Conservation (phyloP, 306 rosid genomes). For the Gynostemma pentaphyllum region DNA sequence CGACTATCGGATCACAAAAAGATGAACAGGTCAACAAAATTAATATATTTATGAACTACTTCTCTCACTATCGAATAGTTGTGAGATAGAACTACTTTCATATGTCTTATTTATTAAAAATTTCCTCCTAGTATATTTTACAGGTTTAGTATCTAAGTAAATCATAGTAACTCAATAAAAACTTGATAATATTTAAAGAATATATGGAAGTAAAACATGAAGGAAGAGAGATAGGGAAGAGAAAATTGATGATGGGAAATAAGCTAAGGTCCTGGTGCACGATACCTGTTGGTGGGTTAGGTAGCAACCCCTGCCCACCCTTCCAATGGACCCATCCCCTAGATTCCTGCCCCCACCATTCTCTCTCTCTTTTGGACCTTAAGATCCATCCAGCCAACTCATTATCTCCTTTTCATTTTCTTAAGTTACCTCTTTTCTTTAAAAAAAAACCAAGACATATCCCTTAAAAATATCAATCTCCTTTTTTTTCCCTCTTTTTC, state of each 20-base stretch:
- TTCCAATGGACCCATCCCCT: slow-evolving; percentile 76
- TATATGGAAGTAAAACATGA: background rate
- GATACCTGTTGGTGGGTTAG: slow-evolving; percentile 99
- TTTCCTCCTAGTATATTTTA: too few relatives aligned
- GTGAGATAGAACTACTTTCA: too few relatives aligned
- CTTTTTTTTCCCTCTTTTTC: background rate
- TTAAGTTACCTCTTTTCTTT: slow-evolving; percentile 29
- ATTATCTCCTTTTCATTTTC: slow-evolving; percentile 40
- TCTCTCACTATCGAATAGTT: too few relatives aligned
- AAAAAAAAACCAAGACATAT: slow-evolving; percentile 15
- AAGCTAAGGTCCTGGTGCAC: slow-evolving; percentile 66
- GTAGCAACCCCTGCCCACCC: slow-evolving; percentile 94
- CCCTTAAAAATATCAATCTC: background rate
- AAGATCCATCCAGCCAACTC: slow-evolving; percentile 31
- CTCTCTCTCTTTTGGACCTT: slow-evolving; percentile 18
- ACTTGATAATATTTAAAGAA: too few relatives aligned
- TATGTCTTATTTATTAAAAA: too few relatives aligned
- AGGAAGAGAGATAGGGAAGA: slow-evolving; percentile 15
- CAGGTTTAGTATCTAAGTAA: too few relatives aligned
- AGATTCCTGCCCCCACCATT: slow-evolving; percentile 58
- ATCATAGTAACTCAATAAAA: too few relatives aligned
- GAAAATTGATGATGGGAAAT: slow-evolving; percentile 63
- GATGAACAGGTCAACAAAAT: too few relatives aligned
- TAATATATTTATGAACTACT: too few relatives aligned
- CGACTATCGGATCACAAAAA: too few relatives aligned